Evolutionary conservation across 1,284 basidiomycete genomes (phyloP).

Genomic region (Fomes fomentarius): DNA sequence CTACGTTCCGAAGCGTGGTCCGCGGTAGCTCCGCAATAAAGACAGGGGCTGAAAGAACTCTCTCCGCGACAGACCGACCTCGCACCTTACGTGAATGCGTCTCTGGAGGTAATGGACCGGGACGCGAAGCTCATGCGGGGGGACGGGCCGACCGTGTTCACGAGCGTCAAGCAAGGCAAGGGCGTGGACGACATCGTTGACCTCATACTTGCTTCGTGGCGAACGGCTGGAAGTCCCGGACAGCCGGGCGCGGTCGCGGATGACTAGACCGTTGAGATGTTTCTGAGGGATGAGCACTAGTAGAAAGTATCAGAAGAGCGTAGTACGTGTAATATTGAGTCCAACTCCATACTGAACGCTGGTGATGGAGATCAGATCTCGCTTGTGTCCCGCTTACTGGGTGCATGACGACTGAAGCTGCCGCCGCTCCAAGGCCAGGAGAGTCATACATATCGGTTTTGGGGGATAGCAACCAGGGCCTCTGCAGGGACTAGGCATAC

Average conservation of each 20-base stretch:
- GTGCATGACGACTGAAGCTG: too few relatives aligned
- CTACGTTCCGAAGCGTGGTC: too few relatives aligned
- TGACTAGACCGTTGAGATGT: constrained; percentile 10
- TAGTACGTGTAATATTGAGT: background rate
- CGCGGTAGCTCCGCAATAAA: too few relatives aligned
- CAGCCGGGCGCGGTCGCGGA: constrained; percentile 52
- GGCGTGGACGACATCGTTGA: constrained; percentile 86
- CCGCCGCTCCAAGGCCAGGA: too few relatives aligned
- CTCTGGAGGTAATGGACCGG: constrained; percentile 92
- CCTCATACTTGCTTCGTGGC: constrained; percentile 88
- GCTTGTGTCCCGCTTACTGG: too few relatives aligned
- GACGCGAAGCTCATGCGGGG: constrained; percentile 95
- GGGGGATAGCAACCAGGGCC: too few relatives aligned
- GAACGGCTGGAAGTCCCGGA: constrained; percentile 74
- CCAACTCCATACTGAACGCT: too few relatives aligned
- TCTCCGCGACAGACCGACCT: constrained; percentile 74
- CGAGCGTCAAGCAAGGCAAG: constrained; percentile 79
- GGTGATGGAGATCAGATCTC: too few relatives aligned
- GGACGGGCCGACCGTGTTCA: constrained; percentile 92
- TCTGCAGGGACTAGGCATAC: too few relatives aligned
- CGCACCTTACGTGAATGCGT: constrained; percentile 91
- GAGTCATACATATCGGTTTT: too few relatives aligned
- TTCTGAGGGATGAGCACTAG: too few relatives aligned
- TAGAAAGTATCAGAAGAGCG: too few relatives aligned
- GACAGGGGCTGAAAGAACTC: background rate